phyloP scores from a whole-genome alignment of 192 early-diverging fungal genomes.

The Backusella luteola region DNA sequence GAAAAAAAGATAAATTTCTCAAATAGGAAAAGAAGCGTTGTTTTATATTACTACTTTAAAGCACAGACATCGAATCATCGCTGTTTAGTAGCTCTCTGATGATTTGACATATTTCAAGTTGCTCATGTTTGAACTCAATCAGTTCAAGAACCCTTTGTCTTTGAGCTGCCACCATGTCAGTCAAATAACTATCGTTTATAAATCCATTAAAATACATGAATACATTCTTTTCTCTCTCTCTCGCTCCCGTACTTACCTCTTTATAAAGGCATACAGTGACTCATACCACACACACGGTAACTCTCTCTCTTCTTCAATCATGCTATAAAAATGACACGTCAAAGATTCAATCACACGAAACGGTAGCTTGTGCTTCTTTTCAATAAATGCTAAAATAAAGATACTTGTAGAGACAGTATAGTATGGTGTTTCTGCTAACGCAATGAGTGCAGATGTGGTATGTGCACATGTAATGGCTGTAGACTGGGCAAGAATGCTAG shows the following conservation, averaged over 20 bases:
- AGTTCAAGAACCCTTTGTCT: neutral
- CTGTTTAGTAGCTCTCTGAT: neutral
- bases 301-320: neutral
- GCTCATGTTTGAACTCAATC: neutral
- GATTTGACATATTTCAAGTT: neutral
- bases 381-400: neutral
- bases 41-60: neutral
- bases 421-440: neutral
- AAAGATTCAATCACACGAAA: constrained; percentile 7
- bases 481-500: neutral
- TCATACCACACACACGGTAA: constrained; percentile 14
- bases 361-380: constrained; percentile 5
- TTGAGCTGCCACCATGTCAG: neutral
- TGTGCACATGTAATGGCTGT: neutral
- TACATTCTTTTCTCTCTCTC: neutral
- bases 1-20: neutral
- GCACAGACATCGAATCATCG: neutral
- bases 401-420: neutral
- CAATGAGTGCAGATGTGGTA: neutral
- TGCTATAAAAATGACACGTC: neutral
- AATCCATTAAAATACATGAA: neutral
- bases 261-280: neutral
- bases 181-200: neutral
- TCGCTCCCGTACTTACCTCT: neutral
- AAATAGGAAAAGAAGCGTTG: neutral